Evolutionary conservation across 2,329 filamentous ascomycete species (phyloP).

Genomic region (Akanthomyces dipterigenus): DNA sequence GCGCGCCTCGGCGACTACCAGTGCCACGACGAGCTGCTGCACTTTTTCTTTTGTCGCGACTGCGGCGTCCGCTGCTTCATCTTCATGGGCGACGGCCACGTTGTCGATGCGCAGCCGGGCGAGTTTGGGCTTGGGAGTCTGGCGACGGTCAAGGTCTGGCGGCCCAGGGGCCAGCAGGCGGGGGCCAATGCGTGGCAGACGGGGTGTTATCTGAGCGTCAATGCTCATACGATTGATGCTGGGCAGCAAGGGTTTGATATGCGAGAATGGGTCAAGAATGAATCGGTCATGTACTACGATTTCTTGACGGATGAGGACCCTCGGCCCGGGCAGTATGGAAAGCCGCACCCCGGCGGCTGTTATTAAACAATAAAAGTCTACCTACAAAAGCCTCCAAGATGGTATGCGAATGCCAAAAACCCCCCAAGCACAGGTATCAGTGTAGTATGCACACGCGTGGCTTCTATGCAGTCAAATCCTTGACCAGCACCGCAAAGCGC

Average conservation of each 20-base stretch:
- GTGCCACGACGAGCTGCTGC: conserved; percentile 23
- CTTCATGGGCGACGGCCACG: conserved; percentile 23
- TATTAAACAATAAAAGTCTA: conserved; percentile 13
- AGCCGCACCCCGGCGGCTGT: conserved; percentile 16
- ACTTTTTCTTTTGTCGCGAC: conserved; percentile 40
- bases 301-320: conserved; percentile 12
- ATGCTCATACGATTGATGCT: conserved; percentile 30
- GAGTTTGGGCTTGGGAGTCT: conserved; percentile 12
- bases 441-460: background rate
- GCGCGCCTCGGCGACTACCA: conserved; percentile 35
- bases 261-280: conserved; percentile 29
- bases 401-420: background rate
- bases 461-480: conserved; percentile 23
- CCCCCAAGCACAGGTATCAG: background rate
- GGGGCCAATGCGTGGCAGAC: background rate
- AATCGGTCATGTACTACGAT: conserved; percentile 23
- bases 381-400: background rate
- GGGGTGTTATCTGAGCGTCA: conserved; percentile 30
- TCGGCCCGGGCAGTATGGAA: conserved; percentile 5
- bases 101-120: conserved; percentile 18
- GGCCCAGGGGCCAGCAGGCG: background rate
- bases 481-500: conserved; percentile 35
- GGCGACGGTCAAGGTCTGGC: background rate
- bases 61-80: conserved; percentile 40
- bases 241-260: conserved; percentile 31